These are phyloP conservation scores for Rhizophora apiculata DNA, from an alignment of 345 rosid genomes.

Conservation along the genomic window DNA sequence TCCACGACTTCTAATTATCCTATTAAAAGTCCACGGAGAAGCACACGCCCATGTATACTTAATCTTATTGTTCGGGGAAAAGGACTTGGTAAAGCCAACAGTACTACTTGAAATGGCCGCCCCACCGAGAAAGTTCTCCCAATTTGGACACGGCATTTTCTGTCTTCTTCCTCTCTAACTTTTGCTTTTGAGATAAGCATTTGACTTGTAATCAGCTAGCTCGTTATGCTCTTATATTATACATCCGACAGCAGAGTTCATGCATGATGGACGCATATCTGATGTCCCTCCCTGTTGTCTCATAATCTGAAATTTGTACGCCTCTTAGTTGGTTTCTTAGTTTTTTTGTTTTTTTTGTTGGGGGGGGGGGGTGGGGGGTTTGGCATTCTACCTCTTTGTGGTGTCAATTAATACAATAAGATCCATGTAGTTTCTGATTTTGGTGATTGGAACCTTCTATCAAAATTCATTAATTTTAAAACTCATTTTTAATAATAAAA, in stretches of 20 bases:
- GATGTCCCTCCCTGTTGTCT: background rate
- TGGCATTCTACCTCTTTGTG: no score
- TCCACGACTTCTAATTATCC: background rate
- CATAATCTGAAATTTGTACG: background rate
- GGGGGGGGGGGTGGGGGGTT: no score
- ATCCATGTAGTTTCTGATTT: no score
- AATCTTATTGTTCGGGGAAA: background rate
- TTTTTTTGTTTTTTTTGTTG: no score
- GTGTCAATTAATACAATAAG: no score
- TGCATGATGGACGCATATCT: background rate
- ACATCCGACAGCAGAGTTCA: background rate
- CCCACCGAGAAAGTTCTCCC: background rate
- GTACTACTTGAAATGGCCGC: background rate
- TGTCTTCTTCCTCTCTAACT: conserved; percentile 11
- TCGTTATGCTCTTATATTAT: background rate
- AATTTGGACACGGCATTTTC: background rate
- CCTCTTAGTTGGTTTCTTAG: no score
- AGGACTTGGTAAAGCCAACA: background rate
- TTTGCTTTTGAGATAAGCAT: conserved; percentile 7
- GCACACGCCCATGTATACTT: background rate
- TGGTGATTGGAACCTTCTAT: no score
- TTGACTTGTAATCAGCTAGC: background rate
- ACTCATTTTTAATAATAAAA: no score
- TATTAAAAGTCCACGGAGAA: conserved; percentile 8
- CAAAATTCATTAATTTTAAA: no score